Conservation (phyloP, 257 asterid species). For the Forsythia suspensa region DNA sequence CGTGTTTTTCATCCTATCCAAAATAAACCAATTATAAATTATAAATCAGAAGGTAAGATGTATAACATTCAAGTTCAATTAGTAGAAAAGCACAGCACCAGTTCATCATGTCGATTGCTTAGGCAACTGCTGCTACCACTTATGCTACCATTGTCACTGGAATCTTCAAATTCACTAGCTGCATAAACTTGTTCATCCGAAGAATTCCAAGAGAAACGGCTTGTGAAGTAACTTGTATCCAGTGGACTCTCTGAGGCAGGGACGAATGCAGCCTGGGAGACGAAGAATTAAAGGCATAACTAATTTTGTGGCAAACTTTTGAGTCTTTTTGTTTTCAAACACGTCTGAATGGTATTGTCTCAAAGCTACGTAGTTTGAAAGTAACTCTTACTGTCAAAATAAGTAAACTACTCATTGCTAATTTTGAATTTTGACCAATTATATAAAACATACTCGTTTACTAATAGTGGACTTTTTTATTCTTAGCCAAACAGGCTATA, state of each 20-base stretch:
- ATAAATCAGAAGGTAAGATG: neutral
- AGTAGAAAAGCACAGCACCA: slow-evolving; percentile 41
- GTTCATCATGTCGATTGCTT: slow-evolving; percentile 92
- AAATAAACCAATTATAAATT: slow-evolving; percentile 4
- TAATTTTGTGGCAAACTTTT: neutral
- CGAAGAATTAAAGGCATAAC: slow-evolving; percentile 12
- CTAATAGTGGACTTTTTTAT: neutral
- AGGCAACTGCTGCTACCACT: slow-evolving; percentile 85
- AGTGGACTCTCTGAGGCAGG: slow-evolving; percentile 91
- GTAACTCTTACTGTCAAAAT: neutral
- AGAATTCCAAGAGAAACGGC: slow-evolving; percentile 93
- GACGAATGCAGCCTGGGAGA: slow-evolving; percentile 85
- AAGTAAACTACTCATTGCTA: neutral
- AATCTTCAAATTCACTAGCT: slow-evolving; percentile 82
- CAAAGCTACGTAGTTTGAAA: neutral
- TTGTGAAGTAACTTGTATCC: slow-evolving; percentile 94
- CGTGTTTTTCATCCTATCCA: slow-evolving; percentile 38
- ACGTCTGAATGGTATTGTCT: neutral
- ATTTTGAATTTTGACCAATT: neutral
- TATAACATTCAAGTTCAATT: neutral
- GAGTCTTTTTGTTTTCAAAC: neutral
- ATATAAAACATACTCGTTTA: neutral
- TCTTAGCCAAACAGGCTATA: neutral
- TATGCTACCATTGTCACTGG: slow-evolving; percentile 79
- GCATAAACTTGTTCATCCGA: slow-evolving; percentile 88